Evolutionary conservation across 257 asterid species (phyloP), one percentile per base, ranked within the genome.

Genomic region (Primulina tabacum): DNA sequence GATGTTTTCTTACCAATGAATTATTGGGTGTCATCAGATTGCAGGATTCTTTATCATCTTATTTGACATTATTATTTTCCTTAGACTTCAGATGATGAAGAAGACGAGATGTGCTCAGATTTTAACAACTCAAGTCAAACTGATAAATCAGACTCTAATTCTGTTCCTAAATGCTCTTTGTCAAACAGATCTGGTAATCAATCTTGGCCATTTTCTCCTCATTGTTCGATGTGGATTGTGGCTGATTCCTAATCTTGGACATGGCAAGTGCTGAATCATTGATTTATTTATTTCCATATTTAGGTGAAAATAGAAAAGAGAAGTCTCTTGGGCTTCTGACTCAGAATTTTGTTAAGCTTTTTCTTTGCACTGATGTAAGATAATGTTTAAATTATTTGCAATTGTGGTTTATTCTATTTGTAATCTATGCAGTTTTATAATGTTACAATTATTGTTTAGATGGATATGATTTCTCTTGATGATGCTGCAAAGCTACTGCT

Each of bases 321-420:
- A 94, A 94, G 78, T 94, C 99, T 47, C 80, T 94, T 69, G 96
- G 95, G 34, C 92, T 94, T 75, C 99, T 94, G n/a, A 94, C 99
- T 0, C 97, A 86, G 75, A 94, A 94, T 77, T 94, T 91, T 76
- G 86, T 94, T 60, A 94, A 94, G 85, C 95, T 94, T 40, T 94
- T 94, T 67, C 88, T 94, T 63, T 91, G 99, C 80, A 85, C 92
- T 60, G 86, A 91, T 79, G 99, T 94, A 80, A 86, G 92, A 70
- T 8, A 35, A 55, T 10, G 24, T 60, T 24, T 18, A 21, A 38
- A 35, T 18, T 59, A 40, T 7, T 3, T 20, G 33, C 26, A 28
- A 6, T 43, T 9, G 40, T 64, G 37, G 20, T 10, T 32, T 68
- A 62, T 34, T 8, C 16, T 7, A 26, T 38, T 17, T 35, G 24